phyloP scores from a whole-genome alignment of 164 flowering plant genomes.

The Stephania yunnanensis region DNA sequence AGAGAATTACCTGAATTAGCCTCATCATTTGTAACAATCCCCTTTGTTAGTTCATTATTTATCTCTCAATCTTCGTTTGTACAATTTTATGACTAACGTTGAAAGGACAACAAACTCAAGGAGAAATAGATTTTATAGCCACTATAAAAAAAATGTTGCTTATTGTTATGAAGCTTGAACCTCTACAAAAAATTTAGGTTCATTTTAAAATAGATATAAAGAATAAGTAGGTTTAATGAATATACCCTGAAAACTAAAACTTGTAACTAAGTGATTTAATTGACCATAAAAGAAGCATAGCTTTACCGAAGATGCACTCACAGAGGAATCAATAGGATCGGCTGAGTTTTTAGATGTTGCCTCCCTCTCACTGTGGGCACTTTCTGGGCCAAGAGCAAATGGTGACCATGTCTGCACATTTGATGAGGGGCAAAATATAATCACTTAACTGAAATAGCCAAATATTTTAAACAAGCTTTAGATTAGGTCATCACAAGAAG shows the following conservation, averaged over 20 bases:
- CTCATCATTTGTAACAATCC: too few relatives aligned
- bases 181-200: too few relatives aligned
- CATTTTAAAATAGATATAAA: too few relatives aligned
- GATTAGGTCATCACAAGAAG: not conserved
- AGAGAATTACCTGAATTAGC: too few relatives aligned
- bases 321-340: conserved; percentile 41
- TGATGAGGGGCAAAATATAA: not conserved
- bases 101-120: too few relatives aligned
- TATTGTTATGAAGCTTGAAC: too few relatives aligned
- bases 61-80: too few relatives aligned
- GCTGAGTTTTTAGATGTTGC: conserved; percentile 20
- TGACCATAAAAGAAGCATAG: not conserved
- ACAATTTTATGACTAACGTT: too few relatives aligned
- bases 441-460: conserved; percentile 4
- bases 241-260: not conserved
- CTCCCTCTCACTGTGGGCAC: conserved; percentile 24
- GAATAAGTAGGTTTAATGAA: too few relatives aligned
- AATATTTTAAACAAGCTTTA: not conserved
- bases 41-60: too few relatives aligned
- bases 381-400: conserved; percentile 37
- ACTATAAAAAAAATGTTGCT: too few relatives aligned
- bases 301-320: conserved; percentile 26
- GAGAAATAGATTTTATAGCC: too few relatives aligned
- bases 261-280: not conserved
- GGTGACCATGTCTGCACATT: conserved; percentile 77